These are phyloP conservation scores for Gynostemma pentaphyllum DNA, from an alignment of 306 rosid species.

Conservation along the genomic window DNA sequence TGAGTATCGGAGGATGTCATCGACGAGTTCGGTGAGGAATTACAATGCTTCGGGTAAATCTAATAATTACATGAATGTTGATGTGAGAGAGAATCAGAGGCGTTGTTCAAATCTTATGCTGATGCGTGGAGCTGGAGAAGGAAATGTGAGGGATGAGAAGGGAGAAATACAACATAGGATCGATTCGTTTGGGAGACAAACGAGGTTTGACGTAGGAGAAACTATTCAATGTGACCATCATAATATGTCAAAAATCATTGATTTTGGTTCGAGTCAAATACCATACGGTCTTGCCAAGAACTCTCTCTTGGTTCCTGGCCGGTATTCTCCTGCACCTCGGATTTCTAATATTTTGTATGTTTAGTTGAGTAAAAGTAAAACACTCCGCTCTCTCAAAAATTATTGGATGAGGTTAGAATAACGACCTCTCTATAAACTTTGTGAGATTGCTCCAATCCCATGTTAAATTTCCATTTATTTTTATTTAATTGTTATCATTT, in stretches of 20 bases:
- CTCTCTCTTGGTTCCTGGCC: constrained; percentile 30
- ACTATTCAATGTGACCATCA: too few species aligned
- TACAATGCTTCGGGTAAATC: too few species aligned
- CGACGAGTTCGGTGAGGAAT: constrained; percentile 30
- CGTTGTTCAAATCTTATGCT: constrained; percentile 15
- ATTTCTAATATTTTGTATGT: constrained; percentile 38
- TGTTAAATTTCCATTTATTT: background rate
- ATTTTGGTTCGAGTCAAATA: constrained; percentile 34
- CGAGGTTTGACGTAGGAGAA: constrained; percentile 45
- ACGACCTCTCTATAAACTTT: too few species aligned
- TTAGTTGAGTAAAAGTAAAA: too few species aligned
- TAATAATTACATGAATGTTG: too few species aligned
- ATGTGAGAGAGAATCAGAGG: constrained; percentile 23
- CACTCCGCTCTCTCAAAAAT: too few species aligned
- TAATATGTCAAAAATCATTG: constrained; percentile 30
- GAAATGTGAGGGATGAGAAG: constrained; percentile 18
- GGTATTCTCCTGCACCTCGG: constrained; percentile 37
- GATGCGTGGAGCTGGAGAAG: constrained; percentile 63
- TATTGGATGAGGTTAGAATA: too few species aligned
- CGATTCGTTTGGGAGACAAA: constrained; percentile 25
- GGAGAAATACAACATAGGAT: constrained; percentile 10
- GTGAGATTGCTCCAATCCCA: too few species aligned
- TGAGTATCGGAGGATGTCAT: constrained; percentile 38
- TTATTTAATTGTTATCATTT: too few species aligned
- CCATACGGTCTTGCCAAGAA: constrained; percentile 27